These are phyloP conservation scores for Neotropicomus parvogracilis DNA, from an alignment of 1,284 basidiomycete genomes.

Conservation along the genomic window DNA sequence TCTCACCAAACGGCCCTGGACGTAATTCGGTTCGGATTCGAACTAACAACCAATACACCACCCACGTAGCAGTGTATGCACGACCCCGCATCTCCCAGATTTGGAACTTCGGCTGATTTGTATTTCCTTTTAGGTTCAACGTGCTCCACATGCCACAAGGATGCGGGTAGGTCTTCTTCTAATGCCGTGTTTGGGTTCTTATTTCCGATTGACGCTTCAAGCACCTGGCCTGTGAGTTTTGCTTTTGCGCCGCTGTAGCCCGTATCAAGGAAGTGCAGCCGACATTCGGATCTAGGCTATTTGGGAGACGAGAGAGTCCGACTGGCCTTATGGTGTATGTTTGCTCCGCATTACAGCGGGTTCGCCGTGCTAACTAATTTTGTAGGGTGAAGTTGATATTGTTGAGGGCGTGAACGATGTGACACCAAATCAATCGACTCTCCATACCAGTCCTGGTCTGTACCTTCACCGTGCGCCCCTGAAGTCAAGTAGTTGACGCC, in stretches of 20 bases:
- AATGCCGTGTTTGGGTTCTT: not conserved
- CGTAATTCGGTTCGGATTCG: conserved; percentile 57
- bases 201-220: conserved; percentile 20
- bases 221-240: conserved; percentile 44
- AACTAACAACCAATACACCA: conserved; percentile 49
- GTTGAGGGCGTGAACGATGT: conserved; percentile 38
- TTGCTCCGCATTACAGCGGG: not conserved
- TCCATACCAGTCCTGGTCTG: conserved; percentile 42
- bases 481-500: not conserved
- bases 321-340: conserved; percentile 49
- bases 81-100: not conserved
- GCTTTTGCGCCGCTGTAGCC: not conserved
- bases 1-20: conserved; percentile 47
- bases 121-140: conserved; percentile 30
- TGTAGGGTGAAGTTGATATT: conserved; percentile 44
- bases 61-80: conserved; percentile 56
- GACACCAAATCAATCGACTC: conserved; percentile 37
- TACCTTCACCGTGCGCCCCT: not conserved
- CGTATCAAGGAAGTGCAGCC: conserved; percentile 1
- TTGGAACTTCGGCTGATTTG: not conserved
- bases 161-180: conserved; percentile 49
- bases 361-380: not conserved
- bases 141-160: conserved; percentile 54
- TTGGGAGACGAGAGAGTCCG: conserved; percentile 47
- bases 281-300: conserved; percentile 35